Percentiles rank a stretch among this genome's conserved stretches.
These are phyloP conservation scores for Cicer yamashitae DNA, from an alignment of 306 rosid species.

Conservation along the genomic window DNA sequence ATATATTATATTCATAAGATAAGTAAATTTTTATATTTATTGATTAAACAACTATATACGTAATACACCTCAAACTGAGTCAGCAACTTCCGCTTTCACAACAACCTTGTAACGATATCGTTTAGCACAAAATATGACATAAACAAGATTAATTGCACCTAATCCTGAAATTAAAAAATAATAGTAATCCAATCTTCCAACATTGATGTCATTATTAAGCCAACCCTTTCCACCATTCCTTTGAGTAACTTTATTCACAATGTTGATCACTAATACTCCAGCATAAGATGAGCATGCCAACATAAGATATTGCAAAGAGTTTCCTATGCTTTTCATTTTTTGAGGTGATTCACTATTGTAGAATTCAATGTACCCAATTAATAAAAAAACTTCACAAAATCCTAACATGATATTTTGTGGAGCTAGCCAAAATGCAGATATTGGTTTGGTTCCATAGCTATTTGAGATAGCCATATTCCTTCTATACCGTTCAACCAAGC, in stretches of 20 bases:
- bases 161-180: constrained; percentile 48
- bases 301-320: constrained; percentile 37
- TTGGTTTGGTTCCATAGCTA: constrained; percentile 16
- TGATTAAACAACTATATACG: not conserved
- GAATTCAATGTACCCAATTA: constrained; percentile 52
- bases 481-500: constrained; percentile 35
- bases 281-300: not conserved
- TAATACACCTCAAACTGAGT: constrained; percentile 3
- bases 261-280: constrained; percentile 32
- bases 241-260: constrained; percentile 36
- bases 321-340: constrained; percentile 53
- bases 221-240: constrained; percentile 36
- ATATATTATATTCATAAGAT: not conserved
- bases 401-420: constrained; percentile 48
- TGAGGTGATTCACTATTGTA: constrained; percentile 54
- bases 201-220: constrained; percentile 48
- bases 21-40: no score
- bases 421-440: constrained; percentile 48
- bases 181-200: constrained; percentile 48
- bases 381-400: constrained; percentile 43
- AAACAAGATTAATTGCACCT: constrained; percentile 39
- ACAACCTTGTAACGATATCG: constrained; percentile 31
- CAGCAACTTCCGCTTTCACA: not conserved
- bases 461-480: constrained; percentile 20
- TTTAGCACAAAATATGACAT: constrained; percentile 18